phyloP scores from a whole-genome alignment of 2,329 filamentous ascomycete genomes.

The Colletotrichum sansevieriae region DNA sequence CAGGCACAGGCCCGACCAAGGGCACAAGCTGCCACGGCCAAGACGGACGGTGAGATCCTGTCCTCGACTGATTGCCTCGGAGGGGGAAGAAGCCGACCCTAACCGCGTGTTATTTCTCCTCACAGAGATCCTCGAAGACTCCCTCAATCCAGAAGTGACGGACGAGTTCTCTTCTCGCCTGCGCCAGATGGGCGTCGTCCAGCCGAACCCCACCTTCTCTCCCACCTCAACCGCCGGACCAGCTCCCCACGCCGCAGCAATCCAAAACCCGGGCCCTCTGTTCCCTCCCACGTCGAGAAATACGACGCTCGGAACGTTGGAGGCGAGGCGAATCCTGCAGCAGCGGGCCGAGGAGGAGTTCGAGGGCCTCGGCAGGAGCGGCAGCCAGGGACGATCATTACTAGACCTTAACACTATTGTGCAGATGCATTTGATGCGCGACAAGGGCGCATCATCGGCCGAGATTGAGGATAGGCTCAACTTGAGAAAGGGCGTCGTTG shows the following conservation, averaged over 20 bases:
- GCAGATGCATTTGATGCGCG: conserved; percentile 60
- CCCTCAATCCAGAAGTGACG: conserved; percentile 56
- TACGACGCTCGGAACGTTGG: conserved; percentile 62
- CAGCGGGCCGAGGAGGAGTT: conserved; percentile 59
- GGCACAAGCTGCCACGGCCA: conserved; percentile 44
- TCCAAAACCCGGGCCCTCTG: conserved; percentile 44
- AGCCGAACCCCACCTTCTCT: conserved; percentile 67
- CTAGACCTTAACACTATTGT: conserved; percentile 62
- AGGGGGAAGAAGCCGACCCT: background rate
- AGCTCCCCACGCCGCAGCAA: conserved; percentile 28
- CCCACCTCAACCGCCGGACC: conserved; percentile 60
- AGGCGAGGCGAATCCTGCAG: conserved; percentile 61
- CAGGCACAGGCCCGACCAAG: conserved; percentile 34
- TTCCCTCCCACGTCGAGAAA: conserved; percentile 54
- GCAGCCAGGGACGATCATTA: conserved; percentile 57
- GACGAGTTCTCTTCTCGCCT: conserved; percentile 65
- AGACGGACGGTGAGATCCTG: conserved; percentile 50
- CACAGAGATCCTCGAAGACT: conserved; percentile 56
- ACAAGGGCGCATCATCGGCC: conserved; percentile 51
- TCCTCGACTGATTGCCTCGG: background rate
- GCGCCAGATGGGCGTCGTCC: conserved; percentile 66
- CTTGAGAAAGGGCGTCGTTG: conserved; percentile 60
- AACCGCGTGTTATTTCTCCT: background rate
- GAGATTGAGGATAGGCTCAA: conserved; percentile 62
- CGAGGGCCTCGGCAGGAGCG: conserved; percentile 53